These are phyloP conservation scores for Paramecium biaurelia DNA, from an alignment of 73 alveolate species.

Conservation along the genomic window DNA sequence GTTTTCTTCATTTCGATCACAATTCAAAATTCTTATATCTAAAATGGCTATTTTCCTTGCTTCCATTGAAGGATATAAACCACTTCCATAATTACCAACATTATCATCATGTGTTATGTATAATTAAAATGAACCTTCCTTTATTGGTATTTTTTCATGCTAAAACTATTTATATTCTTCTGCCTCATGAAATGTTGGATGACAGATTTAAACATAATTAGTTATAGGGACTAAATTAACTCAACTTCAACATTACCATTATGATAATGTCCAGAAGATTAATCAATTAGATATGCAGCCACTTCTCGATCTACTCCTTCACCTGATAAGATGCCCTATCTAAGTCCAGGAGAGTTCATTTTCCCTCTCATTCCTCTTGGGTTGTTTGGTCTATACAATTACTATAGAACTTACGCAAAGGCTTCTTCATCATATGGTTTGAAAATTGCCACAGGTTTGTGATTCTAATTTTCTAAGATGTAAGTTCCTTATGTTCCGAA, in stretches of 20 bases:
- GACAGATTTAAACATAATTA: conserved; percentile 93
- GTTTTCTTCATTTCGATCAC: conserved; percentile 96
- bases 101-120: conserved; percentile 84
- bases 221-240: conserved; percentile 90
- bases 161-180: conserved; percentile 55
- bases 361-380: conserved; percentile 91
- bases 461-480: conserved; percentile 75
- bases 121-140: conserved; percentile 91
- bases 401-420: conserved; percentile 70
- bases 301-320: conserved; percentile 97
- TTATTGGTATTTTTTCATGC: conserved; percentile 78
- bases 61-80: conserved; percentile 85
- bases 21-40: conserved; percentile 92
- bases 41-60: conserved; percentile 94
- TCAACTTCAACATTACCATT: neutral
- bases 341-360: conserved; percentile 81
- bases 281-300: conserved; percentile 94
- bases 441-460: conserved; percentile 84
- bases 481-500: conserved; percentile 98
- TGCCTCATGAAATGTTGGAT: conserved; percentile 79
- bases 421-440: conserved; percentile 99
- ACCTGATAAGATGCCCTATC: conserved; percentile 95
- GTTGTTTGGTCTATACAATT: conserved; percentile 80
- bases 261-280: conserved; percentile 69
- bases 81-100: conserved; percentile 87